These are phyloP conservation scores for Scopulariopsis brevicaulis DNA, from an alignment of 2,329 filamentous ascomycete species.

Conservation along the genomic window DNA sequence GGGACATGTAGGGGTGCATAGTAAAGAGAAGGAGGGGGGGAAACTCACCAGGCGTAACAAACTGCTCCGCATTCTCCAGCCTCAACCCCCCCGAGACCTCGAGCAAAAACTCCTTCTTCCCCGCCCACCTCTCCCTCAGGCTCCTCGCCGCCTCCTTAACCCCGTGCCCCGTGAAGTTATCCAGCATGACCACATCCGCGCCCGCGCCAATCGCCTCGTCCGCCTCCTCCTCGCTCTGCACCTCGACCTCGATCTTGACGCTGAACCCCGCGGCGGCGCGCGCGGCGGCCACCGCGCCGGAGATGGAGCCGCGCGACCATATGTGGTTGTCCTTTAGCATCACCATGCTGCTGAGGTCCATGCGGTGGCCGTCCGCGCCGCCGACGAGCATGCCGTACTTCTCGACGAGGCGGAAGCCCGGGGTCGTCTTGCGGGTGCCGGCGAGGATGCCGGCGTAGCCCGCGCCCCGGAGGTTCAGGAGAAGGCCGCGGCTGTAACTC, in stretches of 20 bases:
- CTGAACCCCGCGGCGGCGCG: slow-evolving; percentile 79
- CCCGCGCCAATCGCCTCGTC: slow-evolving; percentile 85
- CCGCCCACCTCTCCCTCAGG: slow-evolving; percentile 72
- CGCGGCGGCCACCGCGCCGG: slow-evolving; percentile 73
- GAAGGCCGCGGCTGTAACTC: slow-evolving; percentile 48
- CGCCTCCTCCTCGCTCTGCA: slow-evolving; percentile 76
- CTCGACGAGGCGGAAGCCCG: slow-evolving; percentile 88
- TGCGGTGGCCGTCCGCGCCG: slow-evolving; percentile 81
- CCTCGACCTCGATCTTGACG: slow-evolving; percentile 89
- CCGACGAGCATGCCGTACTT: slow-evolving; percentile 97
- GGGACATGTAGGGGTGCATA: not conserved
- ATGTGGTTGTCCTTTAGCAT: slow-evolving; percentile 99
- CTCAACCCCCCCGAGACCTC: slow-evolving; percentile 90
- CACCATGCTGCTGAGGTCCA: slow-evolving; percentile 88
- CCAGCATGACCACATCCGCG: slow-evolving; percentile 93
- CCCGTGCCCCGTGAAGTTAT: slow-evolving; percentile 80
- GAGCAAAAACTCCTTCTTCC: slow-evolving; percentile 62
- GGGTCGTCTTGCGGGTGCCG: slow-evolving; percentile 93
- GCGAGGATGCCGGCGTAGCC: slow-evolving; percentile 81
- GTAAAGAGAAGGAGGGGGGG: not conserved
- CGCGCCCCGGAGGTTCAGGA: slow-evolving; percentile 43
- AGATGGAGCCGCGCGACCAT: slow-evolving; percentile 81
- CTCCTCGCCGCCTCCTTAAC: slow-evolving; percentile 63
- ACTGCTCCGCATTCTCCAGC: slow-evolving; percentile 69
- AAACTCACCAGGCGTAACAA: slow-evolving; percentile 60